phyloP scores from a whole-genome alignment of 140 eudicot genomes.

The Erigeron philadelphicus region DNA sequence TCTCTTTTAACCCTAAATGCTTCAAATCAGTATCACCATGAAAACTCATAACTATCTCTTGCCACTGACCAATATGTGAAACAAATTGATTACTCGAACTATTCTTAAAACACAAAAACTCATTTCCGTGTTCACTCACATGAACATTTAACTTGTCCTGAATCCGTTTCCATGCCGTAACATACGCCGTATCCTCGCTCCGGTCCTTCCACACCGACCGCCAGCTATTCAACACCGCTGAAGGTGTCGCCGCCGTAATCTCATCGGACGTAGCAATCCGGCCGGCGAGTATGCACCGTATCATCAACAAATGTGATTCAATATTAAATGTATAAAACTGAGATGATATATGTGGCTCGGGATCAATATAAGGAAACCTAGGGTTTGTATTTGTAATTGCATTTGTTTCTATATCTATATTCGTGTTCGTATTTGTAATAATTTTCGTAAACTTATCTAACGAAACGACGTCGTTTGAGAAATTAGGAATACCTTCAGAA shows the following conservation, averaged over 20 bases:
- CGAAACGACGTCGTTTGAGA: slow-evolving; percentile 11
- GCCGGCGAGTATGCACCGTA: slow-evolving; percentile 45
- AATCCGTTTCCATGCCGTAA: slow-evolving; percentile 89
- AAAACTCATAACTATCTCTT: slow-evolving; percentile 73
- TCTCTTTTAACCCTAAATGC: slow-evolving; percentile 72
- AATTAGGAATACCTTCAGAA: slow-evolving; percentile 36
- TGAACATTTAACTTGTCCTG: slow-evolving; percentile 73
- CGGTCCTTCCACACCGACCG: slow-evolving; percentile 90
- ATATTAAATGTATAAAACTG: slow-evolving; percentile 80
- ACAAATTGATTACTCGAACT: slow-evolving; percentile 64
- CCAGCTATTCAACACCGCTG: slow-evolving; percentile 63
- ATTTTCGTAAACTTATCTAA: too few relatives aligned
- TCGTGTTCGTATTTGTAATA: too few relatives aligned
- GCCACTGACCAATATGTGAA: slow-evolving; percentile 76
- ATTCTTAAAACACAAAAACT: slow-evolving; percentile 65
- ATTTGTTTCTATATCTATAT: too few relatives aligned
- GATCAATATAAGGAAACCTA: slow-evolving; percentile 39
- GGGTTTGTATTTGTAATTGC: slow-evolving; percentile 15
- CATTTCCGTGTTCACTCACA: slow-evolving; percentile 34
- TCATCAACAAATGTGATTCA: slow-evolving; percentile 72
- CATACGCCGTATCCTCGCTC: slow-evolving; percentile 78
- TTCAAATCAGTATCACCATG: slow-evolving; percentile 68
- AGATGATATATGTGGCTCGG: slow-evolving; percentile 71
- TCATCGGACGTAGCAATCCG: slow-evolving; percentile 71
- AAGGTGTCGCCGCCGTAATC: slow-evolving; percentile 59